Conservation (phyloP, 352 stramenopile species). For the Lagenidium giganteum region DNA sequence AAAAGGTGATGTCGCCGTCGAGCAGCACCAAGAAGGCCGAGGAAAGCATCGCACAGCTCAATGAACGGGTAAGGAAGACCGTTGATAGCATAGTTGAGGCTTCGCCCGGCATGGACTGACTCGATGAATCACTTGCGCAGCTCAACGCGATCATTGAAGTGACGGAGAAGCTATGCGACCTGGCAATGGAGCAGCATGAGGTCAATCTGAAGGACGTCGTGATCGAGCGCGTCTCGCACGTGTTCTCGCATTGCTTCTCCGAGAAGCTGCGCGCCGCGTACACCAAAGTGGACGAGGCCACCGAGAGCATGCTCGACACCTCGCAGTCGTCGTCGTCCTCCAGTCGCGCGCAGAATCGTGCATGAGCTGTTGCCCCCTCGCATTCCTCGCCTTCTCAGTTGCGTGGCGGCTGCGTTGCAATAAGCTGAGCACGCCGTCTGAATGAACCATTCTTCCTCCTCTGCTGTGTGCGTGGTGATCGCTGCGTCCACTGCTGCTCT, state of each 20-base stretch:
- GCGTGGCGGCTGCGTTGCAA: too few species aligned
- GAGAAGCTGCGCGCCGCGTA: slow-evolving; percentile 55
- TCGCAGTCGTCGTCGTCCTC: slow-evolving; percentile 21
- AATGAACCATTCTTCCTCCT: too few species aligned
- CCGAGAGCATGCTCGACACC: slow-evolving; percentile 16
- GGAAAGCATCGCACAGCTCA: slow-evolving; percentile 59
- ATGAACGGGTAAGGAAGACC: slow-evolving; percentile 39
- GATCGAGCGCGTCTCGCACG: slow-evolving; percentile 48
- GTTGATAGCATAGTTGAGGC: not conserved
- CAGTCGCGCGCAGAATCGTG: slow-evolving; percentile 1
- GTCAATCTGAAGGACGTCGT: slow-evolving; percentile 70
- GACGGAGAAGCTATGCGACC: slow-evolving; percentile 65
- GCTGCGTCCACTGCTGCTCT: slow-evolving; percentile 10
- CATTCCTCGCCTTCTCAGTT: too few species aligned
- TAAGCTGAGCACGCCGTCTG: too few species aligned
- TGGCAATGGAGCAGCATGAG: slow-evolving; percentile 73
- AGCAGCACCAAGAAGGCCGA: slow-evolving; percentile 54
- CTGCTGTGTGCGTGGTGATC: too few species aligned
- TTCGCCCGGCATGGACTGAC: not conserved
- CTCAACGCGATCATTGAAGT: slow-evolving; percentile 47
- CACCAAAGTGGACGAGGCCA: slow-evolving; percentile 54
- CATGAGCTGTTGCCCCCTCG: too few species aligned
- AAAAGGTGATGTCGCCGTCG: slow-evolving; percentile 27
- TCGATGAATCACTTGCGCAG: slow-evolving; percentile 14
- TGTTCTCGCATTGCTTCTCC: slow-evolving; percentile 78